Base-by-base conservation (phyloP, 352 stramenopile species). In the Globisporangium spinosum region DNA sequence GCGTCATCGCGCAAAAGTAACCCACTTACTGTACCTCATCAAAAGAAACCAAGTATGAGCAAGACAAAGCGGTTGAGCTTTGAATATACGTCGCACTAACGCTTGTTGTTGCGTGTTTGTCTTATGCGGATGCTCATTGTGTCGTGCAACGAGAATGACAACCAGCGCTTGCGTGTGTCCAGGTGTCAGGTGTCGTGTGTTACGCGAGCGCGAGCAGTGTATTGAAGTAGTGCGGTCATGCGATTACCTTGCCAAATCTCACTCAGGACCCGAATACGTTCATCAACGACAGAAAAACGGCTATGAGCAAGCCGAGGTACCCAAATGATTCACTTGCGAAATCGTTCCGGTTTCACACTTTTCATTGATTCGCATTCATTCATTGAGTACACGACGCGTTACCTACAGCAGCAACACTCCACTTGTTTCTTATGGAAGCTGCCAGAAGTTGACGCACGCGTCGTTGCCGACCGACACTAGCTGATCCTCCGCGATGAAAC, bases 381-480 rank as follows among this genome's bases (percentile, higher is more conserved):
- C 40, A 47, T n/a, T 51, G 43, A 20, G 6, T 23, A 22, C 2
- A 20, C 17, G 4, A 20, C 17, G 9, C 5, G 17, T 10, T 51
- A 51, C 15, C 43, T 22, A 51, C 17, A 51, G 5, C 43, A 51
- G 43, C 6, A 10, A 17, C 43, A 12, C 17, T 51, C 17, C 6
- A 7, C 6, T 22, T 25, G 9, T 4, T 3, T 3, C 27, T 59
- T 54, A 70, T 8, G 74, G 73, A 40, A 91, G 70, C 68, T 90
- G 70, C 87, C 87, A 94, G 66, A 82, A 82, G 74, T 89, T 90
- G n/a, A 94, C 47, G 63, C 85, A 91, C 38, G 84, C 85, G 61
- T 94, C 87, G 72, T 94, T 94, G 51, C 87, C 87, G 58, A 92
- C 80, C 17, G 87, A 92, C 35, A 94, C 75, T 47, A 94, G 74